These are phyloP conservation scores for Spathaspora girioi DNA, from an alignment of 805 yeast species.

Conservation along the genomic window DNA sequence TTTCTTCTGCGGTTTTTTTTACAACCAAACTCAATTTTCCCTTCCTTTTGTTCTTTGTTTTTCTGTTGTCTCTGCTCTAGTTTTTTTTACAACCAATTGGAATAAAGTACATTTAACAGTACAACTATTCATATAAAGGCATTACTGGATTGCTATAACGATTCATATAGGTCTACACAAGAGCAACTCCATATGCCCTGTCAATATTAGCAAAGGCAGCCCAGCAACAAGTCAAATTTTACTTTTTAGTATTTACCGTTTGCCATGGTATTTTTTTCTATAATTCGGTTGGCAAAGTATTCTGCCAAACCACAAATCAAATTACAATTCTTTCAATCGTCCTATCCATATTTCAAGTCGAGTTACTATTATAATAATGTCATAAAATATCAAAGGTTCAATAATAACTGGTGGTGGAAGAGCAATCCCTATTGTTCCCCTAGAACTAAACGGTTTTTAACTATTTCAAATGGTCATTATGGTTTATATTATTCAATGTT, in stretches of 20 bases:
- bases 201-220: too few species aligned
- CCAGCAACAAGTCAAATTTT: neutral
- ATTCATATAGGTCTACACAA: constrained; percentile 27
- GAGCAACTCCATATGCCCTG: neutral
- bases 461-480: constrained; percentile 38
- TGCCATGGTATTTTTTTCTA: constrained; percentile 6
- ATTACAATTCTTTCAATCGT: constrained; percentile 13
- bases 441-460: constrained; percentile 12
- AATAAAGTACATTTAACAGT: neutral
- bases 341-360: constrained; percentile 12
- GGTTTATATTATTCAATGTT: constrained; percentile 40
- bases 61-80: neutral
- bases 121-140: neutral
- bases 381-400: neutral
- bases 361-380: neutral
- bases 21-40: neutral
- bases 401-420: constrained; percentile 1
- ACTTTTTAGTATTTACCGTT: neutral
- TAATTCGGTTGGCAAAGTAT: constrained; percentile 7
- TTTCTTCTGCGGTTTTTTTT: neutral
- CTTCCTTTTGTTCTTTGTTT: neutral
- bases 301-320: constrained; percentile 8
- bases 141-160: constrained; percentile 20
- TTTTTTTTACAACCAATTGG: neutral
- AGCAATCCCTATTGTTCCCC: neutral